phyloP scores from a whole-genome alignment of 495 filamentous ascomycete species.

The Beverwykella pulmonaria region DNA sequence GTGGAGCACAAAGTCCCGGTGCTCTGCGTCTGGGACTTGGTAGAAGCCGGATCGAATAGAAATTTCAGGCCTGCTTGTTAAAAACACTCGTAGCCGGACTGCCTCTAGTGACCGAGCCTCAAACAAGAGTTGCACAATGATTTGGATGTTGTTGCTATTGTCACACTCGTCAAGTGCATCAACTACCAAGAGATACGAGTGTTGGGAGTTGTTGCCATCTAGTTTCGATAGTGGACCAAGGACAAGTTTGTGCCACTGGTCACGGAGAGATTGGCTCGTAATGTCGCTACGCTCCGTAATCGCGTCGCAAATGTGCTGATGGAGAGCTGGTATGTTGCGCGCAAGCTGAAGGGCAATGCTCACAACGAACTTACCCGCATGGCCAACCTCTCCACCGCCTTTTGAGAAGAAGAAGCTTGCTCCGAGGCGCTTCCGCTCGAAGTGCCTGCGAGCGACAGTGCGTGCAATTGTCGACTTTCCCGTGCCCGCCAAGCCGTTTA shows the following conservation, averaged over 20 bases:
- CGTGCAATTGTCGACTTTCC: slow-evolving; percentile 32
- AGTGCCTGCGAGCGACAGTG: slow-evolving; percentile 14
- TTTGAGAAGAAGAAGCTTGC: slow-evolving; percentile 43
- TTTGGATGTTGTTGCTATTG: slow-evolving; percentile 28
- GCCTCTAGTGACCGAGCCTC: slow-evolving; percentile 24
- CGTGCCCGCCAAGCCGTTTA: slow-evolving; percentile 40
- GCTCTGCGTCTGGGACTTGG: background rate
- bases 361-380: slow-evolving; percentile 35
- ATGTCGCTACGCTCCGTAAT: slow-evolving; percentile 14
- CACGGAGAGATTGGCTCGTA: slow-evolving; percentile 6
- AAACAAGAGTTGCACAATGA: slow-evolving; percentile 43
- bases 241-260: slow-evolving; percentile 17
- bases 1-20: slow-evolving; percentile 42
- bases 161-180: slow-evolving; percentile 48
- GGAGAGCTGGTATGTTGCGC: slow-evolving; percentile 4
- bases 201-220: background rate
- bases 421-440: slow-evolving; percentile 18
- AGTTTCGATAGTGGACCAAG: slow-evolving; percentile 7
- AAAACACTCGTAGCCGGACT: slow-evolving; percentile 40
- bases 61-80: slow-evolving; percentile 47
- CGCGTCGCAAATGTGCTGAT: slow-evolving; percentile 7
- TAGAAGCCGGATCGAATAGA: slow-evolving; percentile 35
- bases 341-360: slow-evolving; percentile 35
- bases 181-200: slow-evolving; percentile 36
- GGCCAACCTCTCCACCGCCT: slow-evolving; percentile 20